phyloP scores from a whole-genome alignment of 495 filamentous ascomycete genomes.

The Mytilinidion resinicola region DNA sequence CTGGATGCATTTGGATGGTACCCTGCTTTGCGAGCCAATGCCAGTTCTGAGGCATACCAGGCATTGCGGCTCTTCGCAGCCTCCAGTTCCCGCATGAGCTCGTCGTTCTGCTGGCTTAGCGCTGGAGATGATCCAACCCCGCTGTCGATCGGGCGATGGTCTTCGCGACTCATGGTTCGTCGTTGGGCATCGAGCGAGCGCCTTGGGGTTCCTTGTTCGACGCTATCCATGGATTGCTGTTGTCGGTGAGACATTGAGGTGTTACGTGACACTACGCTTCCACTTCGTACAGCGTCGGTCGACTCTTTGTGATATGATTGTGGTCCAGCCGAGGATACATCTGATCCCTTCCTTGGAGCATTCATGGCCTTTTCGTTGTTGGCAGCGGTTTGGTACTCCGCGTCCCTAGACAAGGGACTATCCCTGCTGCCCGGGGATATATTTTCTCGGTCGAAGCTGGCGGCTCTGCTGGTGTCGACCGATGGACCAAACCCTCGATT shows the following conservation, averaged over 20 bases:
- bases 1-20: constrained; percentile 69
- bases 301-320: constrained; percentile 18
- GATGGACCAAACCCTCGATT: constrained; percentile 44
- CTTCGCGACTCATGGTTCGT: constrained; percentile 17
- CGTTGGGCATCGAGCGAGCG: constrained; percentile 24
- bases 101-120: constrained; percentile 41
- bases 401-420: constrained; percentile 10
- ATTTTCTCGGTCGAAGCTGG: constrained; percentile 40
- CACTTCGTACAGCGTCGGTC: constrained; percentile 23
- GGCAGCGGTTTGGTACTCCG: background rate
- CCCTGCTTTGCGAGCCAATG: constrained; percentile 79
- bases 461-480: constrained; percentile 45
- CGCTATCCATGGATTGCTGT: constrained; percentile 29
- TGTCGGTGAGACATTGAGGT: constrained; percentile 24
- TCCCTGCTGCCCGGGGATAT: constrained; percentile 51
- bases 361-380: constrained; percentile 5
- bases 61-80: constrained; percentile 75
- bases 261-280: constrained; percentile 21
- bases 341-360: constrained; percentile 18
- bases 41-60: constrained; percentile 94
- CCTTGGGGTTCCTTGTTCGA: constrained; percentile 24
- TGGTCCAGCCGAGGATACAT: background rate
- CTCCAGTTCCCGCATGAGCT: constrained; percentile 76
- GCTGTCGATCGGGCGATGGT: constrained; percentile 32
- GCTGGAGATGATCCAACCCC: constrained; percentile 36